Base-by-base conservation (phyloP, 75 land plant species). In the Ceratopteris richardii region DNA sequence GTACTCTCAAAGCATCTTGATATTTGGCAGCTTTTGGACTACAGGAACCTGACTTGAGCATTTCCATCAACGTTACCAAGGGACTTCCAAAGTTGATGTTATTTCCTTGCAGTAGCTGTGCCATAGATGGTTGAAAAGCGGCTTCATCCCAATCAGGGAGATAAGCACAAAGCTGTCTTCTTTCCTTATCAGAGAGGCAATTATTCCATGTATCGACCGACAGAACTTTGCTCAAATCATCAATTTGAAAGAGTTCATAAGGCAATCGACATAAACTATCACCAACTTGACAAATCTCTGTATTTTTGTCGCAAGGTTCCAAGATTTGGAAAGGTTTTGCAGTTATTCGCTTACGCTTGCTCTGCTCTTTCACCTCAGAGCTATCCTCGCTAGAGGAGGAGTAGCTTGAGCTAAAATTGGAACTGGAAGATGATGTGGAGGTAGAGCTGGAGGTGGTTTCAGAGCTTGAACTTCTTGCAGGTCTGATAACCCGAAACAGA, bases 131-230 rank as follows among this genome's bases (percentile, higher is more conserved):
- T 40, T 55, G 51, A 33, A 71, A 71, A 20, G 1, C n/a, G 1
- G 56, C 62, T 20, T 59, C 62, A 31, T 71, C 68, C 18, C 31
- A 50, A 28, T 55, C 29, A 23, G 73, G 68, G 10, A 71, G 47
- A 29, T 36, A 51, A 12, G 23, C 23, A 4, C 36, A 29, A 22
- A 71, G 73, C 16, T 33, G 36, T 31, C 57, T 54, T 46, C 73
- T 66, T 53, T 71, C 73, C 60, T 71, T 68, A 52, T 71, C 73
- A 41, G 73, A 37, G 29, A 71, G 29, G 40, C 61, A 57, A 30
- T 53, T 64, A 47, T 71, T 71, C 73, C 73, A 71, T 2, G 73
- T 64, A 19, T 71, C 57, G 22, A 71, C 54, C 11, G 73, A 71
- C 28, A 71, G 37, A 37, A 71, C 27, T 25, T 41, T 24, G 39